These are phyloP conservation scores for Solanum ossicruentum DNA, from an alignment of 257 asterid species.

Conservation along the genomic window DNA sequence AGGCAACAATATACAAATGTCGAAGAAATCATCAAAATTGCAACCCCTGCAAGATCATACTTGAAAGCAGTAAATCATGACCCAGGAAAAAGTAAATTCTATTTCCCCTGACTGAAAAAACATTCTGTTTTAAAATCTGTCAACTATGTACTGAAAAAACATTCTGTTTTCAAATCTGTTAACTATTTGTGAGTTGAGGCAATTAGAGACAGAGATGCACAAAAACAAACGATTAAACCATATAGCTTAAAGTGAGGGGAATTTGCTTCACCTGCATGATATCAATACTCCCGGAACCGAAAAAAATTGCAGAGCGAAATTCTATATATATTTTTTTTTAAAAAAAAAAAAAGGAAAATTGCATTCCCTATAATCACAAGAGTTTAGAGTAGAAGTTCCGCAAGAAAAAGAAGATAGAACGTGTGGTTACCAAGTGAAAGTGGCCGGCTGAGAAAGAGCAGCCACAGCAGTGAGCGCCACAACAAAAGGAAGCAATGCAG, in stretches of 20 bases:
- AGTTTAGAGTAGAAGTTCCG: not conserved
- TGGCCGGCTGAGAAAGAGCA: slow-evolving; percentile 82
- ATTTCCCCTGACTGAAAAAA: not conserved
- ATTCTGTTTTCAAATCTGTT: not conserved
- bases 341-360: not conserved
- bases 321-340: not conserved
- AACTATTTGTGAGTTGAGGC: not conserved
- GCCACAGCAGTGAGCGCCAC: slow-evolving; percentile 82
- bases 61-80: not conserved
- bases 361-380: not conserved
- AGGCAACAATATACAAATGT: slow-evolving; percentile 3
- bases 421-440: slow-evolving; percentile 66
- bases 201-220: not conserved
- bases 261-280: not conserved
- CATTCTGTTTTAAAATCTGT: not conserved
- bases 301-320: not conserved
- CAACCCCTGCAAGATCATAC: not conserved
- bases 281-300: not conserved
- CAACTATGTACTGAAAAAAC: not conserved
- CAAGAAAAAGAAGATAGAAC: not conserved
- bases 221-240: not conserved
- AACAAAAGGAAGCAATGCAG: slow-evolving; percentile 85
- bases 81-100: not conserved
- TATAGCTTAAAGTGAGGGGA: not conserved
- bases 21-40: not conserved